phyloP scores from a whole-genome alignment of 495 filamentous ascomycete genomes.

The Aspergillus incahuasiensis region DNA sequence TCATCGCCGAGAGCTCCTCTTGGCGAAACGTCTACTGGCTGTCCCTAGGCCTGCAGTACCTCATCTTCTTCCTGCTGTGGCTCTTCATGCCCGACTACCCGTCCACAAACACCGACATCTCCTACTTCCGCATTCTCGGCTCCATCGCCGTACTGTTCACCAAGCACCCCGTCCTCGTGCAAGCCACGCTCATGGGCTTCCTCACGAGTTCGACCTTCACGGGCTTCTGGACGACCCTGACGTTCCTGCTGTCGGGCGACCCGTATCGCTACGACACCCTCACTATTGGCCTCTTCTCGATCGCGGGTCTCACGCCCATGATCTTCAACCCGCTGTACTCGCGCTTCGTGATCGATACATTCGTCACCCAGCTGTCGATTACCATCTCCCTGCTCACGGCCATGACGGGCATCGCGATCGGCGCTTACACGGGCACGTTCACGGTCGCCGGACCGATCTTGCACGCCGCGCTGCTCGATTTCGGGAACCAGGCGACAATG shows the following conservation, averaged over 20 bases:
- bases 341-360: conserved; percentile 64
- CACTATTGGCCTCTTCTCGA: conserved; percentile 70
- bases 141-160: conserved; percentile 57
- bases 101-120: conserved; percentile 54
- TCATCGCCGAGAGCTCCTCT: conserved; percentile 61
- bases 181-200: conserved; percentile 57
- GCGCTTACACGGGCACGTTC: conserved; percentile 61
- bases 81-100: conserved; percentile 80
- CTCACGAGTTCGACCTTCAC: conserved; percentile 53
- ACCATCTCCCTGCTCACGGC: conserved; percentile 55
- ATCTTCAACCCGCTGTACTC: conserved; percentile 62
- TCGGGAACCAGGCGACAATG: conserved; percentile 69
- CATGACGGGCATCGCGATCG: conserved; percentile 60
- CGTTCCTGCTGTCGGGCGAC: conserved; percentile 64
- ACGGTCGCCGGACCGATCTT: conserved; percentile 71
- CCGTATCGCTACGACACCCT: conserved; percentile 66
- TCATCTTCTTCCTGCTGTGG: conserved; percentile 64
- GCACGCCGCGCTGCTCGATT: conserved; percentile 67
- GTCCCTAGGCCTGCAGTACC: conserved; percentile 64
- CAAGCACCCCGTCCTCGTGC: conserved; percentile 62
- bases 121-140: conserved; percentile 62
- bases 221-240: conserved; percentile 78
- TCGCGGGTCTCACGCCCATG: conserved; percentile 71
- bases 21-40: conserved; percentile 85
- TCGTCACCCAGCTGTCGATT: conserved; percentile 61